Evolutionary conservation across 75 land plant species (phyloP).

Genomic region (Cryptomeria japonica): DNA sequence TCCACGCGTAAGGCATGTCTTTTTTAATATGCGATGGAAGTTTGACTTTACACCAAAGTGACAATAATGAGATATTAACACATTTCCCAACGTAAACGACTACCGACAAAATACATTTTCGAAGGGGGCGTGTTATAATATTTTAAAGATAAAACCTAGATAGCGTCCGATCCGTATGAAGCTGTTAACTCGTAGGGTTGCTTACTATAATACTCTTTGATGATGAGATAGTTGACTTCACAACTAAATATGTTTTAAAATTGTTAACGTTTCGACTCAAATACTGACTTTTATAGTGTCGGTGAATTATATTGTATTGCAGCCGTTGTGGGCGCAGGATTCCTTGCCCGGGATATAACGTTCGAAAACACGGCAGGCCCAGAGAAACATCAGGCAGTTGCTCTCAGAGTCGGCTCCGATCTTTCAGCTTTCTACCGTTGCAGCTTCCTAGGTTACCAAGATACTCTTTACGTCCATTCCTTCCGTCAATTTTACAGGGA

Average conservation of each 20-base stretch:
- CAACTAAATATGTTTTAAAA: no score
- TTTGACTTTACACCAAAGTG: no score
- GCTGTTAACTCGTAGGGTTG: background rate
- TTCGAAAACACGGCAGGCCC: constrained; percentile 36
- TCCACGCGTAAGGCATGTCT: no score
- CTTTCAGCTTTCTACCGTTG: constrained; percentile 10
- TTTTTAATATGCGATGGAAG: no score
- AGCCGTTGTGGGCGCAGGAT: constrained; percentile 18
- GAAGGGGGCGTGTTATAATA: no score
- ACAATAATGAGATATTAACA: no score
- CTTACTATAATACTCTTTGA: background rate
- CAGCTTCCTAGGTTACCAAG: constrained; percentile 25
- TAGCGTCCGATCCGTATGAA: no score
- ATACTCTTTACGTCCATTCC: constrained; percentile 26
- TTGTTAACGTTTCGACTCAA: no score
- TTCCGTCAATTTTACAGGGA: constrained; percentile 7
- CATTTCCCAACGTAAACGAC: no score
- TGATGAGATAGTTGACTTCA: background rate
- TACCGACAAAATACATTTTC: no score
- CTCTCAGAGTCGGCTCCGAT: constrained; percentile 23
- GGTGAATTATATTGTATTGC: background rate
- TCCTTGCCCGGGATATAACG: constrained; percentile 17
- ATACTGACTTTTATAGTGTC: background rate
- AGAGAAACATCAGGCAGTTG: constrained; percentile 23
- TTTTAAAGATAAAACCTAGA: background rate